phyloP scores from a whole-genome alignment of 345 rosid genomes.

The Streptanthus diversifolius region DNA sequence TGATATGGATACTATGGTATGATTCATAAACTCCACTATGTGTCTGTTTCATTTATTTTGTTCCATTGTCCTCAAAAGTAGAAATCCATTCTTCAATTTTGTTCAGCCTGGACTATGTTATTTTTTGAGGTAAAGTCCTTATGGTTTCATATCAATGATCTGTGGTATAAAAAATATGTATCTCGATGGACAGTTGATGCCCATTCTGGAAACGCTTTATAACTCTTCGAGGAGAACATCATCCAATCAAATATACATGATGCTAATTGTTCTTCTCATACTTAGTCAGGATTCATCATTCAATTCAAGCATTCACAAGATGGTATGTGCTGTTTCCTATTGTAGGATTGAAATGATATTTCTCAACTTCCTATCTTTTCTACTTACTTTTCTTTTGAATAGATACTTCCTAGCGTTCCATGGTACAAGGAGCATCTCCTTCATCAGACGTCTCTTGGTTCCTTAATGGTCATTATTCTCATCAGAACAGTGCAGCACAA shows the following conservation, averaged over 20 bases:
- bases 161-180: background rate
- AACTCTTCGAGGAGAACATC: slow-evolving; percentile 82
- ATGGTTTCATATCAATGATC: background rate
- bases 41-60: background rate
- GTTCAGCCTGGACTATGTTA: background rate
- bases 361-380: background rate
- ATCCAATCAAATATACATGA: slow-evolving; percentile 92
- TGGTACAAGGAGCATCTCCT: slow-evolving; percentile 98
- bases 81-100: background rate
- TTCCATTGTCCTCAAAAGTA: background rate
- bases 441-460: slow-evolving; percentile 94
- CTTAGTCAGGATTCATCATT: slow-evolving; percentile 98
- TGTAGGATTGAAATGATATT: background rate
- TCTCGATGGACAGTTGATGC: slow-evolving; percentile 68
- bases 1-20: slow-evolving; percentile 95
- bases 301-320: slow-evolving; percentile 88
- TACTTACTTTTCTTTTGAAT: slow-evolving; percentile 30
- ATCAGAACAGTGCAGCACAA: slow-evolving; percentile 96
- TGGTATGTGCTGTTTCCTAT: slow-evolving; percentile 47
- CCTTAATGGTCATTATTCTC: slow-evolving; percentile 79
- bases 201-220: slow-evolving; percentile 86
- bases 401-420: slow-evolving; percentile 83
- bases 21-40: slow-evolving; percentile 24
- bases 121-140: slow-evolving; percentile 10
- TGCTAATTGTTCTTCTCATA: slow-evolving; percentile 92